phyloP scores from a whole-genome alignment of 257 asterid genomes.

The Leonotis leonurus region DNA sequence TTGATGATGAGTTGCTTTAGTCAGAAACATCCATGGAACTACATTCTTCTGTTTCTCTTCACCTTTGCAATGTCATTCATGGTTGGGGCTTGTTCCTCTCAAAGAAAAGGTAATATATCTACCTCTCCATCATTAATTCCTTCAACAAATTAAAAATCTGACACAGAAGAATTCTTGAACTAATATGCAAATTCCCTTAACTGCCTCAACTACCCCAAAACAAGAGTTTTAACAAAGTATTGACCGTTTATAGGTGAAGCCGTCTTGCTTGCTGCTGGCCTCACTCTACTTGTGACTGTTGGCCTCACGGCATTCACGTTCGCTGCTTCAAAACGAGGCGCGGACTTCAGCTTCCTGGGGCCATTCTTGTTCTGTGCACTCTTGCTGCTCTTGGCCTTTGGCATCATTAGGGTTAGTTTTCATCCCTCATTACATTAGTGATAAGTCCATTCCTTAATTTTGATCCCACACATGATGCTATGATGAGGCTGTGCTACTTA shows the following conservation, averaged over 20 bases:
- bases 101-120: conserved; percentile 31
- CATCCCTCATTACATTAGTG: background rate
- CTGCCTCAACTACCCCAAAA: background rate
- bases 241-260: conserved; percentile 28
- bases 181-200: background rate
- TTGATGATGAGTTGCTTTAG: conserved; percentile 35
- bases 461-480: no score
- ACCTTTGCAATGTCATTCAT: conserved; percentile 42
- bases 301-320: conserved; percentile 63
- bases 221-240: background rate
- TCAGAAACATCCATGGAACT: conserved; percentile 66
- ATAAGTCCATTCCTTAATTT: no score
- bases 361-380: conserved; percentile 61
- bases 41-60: conserved; percentile 42
- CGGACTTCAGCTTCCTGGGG: conserved; percentile 49
- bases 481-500: no score
- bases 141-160: no score
- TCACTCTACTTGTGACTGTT: conserved; percentile 36
- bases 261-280: conserved; percentile 52
- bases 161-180: background rate
- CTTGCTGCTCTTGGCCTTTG: conserved; percentile 40
- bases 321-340: conserved; percentile 53
- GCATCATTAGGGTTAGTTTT: conserved; percentile 28
- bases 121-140: no score
- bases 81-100: conserved; percentile 49